These are phyloP conservation scores for Narthecium ossifragum DNA, from an alignment of 106 monocot species.

Conservation along the genomic window DNA sequence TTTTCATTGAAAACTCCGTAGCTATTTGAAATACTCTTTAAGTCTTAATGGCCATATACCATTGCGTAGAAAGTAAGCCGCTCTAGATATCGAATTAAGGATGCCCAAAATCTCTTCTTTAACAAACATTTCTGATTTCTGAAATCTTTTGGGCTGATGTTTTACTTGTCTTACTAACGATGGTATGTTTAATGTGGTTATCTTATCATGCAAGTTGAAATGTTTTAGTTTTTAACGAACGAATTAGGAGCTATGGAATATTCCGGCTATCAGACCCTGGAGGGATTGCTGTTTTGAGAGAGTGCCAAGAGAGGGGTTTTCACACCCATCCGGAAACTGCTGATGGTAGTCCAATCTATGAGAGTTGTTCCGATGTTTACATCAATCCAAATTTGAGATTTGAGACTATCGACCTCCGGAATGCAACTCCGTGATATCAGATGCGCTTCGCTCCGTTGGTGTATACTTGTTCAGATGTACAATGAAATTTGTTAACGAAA, in stretches of 20 bases:
- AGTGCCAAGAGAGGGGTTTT: slow-evolving; percentile 61
- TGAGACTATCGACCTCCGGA: slow-evolving; percentile 75
- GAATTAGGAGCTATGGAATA: slow-evolving; percentile 49
- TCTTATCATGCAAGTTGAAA: not conserved
- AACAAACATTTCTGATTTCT: not conserved
- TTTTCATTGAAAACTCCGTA: not conserved
- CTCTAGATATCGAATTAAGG: not conserved
- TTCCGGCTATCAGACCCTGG: slow-evolving; percentile 58
- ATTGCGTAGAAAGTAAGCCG: not conserved
- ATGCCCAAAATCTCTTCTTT: not conserved
- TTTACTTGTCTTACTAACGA: not conserved
- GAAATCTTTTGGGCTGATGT: not conserved
- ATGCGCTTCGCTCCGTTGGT: not conserved
- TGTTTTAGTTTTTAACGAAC: not conserved
- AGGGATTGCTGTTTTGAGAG: slow-evolving; percentile 41
- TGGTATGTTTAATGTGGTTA: too few species aligned
- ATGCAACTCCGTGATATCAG: not conserved
- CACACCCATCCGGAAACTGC: slow-evolving; percentile 52
- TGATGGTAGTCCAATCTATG: slow-evolving; percentile 59
- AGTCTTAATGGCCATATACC: not conserved
- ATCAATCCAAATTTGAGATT: slow-evolving; percentile 68
- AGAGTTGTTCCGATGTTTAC: slow-evolving; percentile 52
- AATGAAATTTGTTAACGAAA: not conserved
- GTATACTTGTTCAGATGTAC: not conserved
- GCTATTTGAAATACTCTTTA: not conserved